A percentile compares a stretch with the other conserved stretches of the same genome.
Conservation (phyloP, 495 filamentous ascomycete genomes). For the Aspergillus saccharolyticus region DNA sequence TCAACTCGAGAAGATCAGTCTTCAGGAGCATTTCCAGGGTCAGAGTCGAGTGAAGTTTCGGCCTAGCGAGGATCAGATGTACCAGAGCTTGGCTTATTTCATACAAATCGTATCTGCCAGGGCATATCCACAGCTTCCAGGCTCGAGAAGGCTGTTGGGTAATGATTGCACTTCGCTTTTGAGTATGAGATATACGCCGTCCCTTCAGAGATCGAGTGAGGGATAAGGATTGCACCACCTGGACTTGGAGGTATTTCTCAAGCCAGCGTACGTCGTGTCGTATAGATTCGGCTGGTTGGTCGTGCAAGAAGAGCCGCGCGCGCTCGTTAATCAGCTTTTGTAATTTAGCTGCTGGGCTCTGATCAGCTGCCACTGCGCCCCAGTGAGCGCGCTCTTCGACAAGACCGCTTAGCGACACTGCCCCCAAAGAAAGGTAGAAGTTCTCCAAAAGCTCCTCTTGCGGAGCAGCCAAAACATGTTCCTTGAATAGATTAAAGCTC, state of each 20-base stretch:
- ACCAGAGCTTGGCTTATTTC: slow-evolving; percentile 84
- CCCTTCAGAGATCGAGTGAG: slow-evolving; percentile 69
- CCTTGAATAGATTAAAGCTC: slow-evolving; percentile 77
- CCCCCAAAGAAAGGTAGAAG: slow-evolving; percentile 63
- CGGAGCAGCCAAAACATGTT: slow-evolving; percentile 73
- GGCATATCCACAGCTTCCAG: slow-evolving; percentile 55
- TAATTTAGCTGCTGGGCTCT: slow-evolving; percentile 51
- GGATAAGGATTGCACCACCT: slow-evolving; percentile 66
- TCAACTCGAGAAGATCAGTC: slow-evolving; percentile 70
- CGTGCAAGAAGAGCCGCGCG: slow-evolving; percentile 79
- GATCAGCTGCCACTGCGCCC: slow-evolving; percentile 48
- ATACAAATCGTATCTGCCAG: slow-evolving; percentile 66
- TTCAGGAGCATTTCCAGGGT: slow-evolving; percentile 84
- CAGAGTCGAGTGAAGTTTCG: slow-evolving; percentile 77
- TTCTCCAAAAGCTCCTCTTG: slow-evolving; percentile 81
- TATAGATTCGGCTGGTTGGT: slow-evolving; percentile 60
- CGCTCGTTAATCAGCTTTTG: slow-evolving; percentile 80
- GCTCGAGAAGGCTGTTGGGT: slow-evolving; percentile 41
- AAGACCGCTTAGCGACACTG: slow-evolving; percentile 37
- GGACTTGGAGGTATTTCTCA: slow-evolving; percentile 76
- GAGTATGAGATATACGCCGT: slow-evolving; percentile 57
- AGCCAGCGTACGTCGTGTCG: slow-evolving; percentile 85
- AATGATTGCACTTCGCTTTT: slow-evolving; percentile 65
- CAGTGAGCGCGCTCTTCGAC: slow-evolving; percentile 45
- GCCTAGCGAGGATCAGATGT: slow-evolving; percentile 70